Base-by-base conservation (phyloP, 1,139 yeast genomes). In the Sugiyamaella castrensis region DNA sequence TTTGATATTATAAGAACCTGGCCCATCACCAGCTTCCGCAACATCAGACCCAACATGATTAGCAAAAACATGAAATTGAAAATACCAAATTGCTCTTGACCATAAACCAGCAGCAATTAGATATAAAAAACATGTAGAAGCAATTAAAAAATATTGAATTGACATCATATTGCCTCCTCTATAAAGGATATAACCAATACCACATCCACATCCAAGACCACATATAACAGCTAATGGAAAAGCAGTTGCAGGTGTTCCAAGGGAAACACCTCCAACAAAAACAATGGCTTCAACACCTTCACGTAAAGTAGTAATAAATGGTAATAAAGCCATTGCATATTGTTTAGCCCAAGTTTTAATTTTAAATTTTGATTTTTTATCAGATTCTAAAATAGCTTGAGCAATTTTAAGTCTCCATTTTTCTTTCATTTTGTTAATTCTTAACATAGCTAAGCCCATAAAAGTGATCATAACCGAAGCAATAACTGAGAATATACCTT, bases 361-460 rank as follows among this genome's bases (percentile, higher is more conserved):
- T 55, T 39, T 68, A 69, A 40, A 73, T 53, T 56, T 56, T 56
- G 56, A 69, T 67, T 68, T 69, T 41, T 61, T 60, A 28, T 60
- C 64, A 29, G 61, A 61, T 35, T 76, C 75, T 46, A 80, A 68
- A 53, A 84, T 75, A 36, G 94, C 86, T 56, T 77, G 79, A 13
- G 96, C 95, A 62, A 91, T 77, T 71, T 91, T 91, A 57, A 87
- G 76, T 73, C 96, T 82, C 88, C 96, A 91, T 70, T 89, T 91
- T 61, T 82, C 92, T 68, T 87, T 83, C 82, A 91, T 78, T 72
- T 89, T 91, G 68, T 91, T 88, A 65, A 91, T 77, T 66, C 96
- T 79, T 61, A 91, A 77, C 84, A 91, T 86, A 63, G 95, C 94
- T 59, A 91, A 72, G 46, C 98, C 97, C 97, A 91, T 89, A 43